These are phyloP conservation scores for Diaporthe sp. DNA, from an alignment of 2,329 filamentous ascomycete species.

Conservation along the genomic window DNA sequence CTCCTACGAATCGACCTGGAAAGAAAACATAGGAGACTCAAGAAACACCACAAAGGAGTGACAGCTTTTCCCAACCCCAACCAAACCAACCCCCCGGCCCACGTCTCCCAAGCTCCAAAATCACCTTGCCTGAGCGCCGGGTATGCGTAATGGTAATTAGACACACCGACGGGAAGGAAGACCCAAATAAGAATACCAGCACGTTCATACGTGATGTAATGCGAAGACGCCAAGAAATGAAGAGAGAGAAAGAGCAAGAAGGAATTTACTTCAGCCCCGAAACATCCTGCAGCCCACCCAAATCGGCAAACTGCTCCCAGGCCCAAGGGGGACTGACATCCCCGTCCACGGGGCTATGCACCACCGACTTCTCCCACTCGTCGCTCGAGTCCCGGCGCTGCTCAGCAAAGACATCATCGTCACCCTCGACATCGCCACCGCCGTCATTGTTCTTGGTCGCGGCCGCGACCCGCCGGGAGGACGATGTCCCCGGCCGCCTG, in stretches of 20 bases:
- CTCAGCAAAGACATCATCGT: background rate
- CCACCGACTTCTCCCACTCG: slow-evolving; percentile 35
- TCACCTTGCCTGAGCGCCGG: background rate
- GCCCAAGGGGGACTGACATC: slow-evolving; percentile 37
- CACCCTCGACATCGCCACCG: background rate
- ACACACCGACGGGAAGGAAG: background rate
- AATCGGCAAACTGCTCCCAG: slow-evolving; percentile 41
- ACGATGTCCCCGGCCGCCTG: background rate
- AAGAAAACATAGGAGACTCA: slow-evolving; percentile 1
- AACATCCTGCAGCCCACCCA: slow-evolving; percentile 39
- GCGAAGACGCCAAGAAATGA: background rate
- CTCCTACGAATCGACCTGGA: slow-evolving; percentile 19
- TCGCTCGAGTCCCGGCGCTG: slow-evolving; percentile 18
- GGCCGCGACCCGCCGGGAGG: background rate
- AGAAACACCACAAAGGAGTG: background rate
- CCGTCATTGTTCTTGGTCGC: background rate
- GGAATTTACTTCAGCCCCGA: background rate
- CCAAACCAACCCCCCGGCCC: background rate
- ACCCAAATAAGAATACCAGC: background rate
- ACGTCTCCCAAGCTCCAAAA: background rate
- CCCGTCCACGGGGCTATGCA: slow-evolving; percentile 17
- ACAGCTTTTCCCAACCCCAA: background rate
- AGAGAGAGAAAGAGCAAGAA: background rate
- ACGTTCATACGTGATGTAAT: background rate
- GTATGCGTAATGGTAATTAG: background rate